Percentiles rank a stretch among this genome's conserved stretches.
These are phyloP conservation scores for Tephrocybe sp. DNA, from an alignment of 768 basidiomycete genomes.

Conservation along the genomic window DNA sequence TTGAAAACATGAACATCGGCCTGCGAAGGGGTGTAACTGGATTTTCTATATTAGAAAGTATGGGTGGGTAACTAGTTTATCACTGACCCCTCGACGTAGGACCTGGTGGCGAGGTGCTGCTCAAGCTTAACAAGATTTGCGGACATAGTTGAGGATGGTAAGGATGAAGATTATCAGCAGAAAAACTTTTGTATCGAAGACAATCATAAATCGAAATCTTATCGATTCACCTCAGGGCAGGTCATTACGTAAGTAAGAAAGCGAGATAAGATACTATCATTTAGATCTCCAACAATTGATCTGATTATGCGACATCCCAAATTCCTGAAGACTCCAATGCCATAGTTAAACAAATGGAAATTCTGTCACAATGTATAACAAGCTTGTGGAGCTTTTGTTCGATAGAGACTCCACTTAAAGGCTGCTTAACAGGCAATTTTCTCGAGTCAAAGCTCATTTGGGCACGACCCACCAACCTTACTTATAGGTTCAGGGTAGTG, in stretches of 20 bases:
- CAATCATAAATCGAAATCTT: conserved; percentile 11
- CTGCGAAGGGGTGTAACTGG: conserved; percentile 88
- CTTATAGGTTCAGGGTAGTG: too few relatives aligned
- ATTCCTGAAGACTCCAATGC: too few relatives aligned
- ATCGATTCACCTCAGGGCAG: conserved; percentile 24
- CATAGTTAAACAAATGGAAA: too few relatives aligned
- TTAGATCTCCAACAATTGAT: background rate
- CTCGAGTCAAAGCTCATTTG: too few relatives aligned
- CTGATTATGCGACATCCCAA: background rate
- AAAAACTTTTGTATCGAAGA: conserved; percentile 18
- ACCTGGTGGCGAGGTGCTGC: conserved; percentile 80
- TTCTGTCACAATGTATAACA: too few relatives aligned
- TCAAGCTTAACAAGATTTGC: conserved; percentile 74
- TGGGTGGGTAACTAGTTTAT: background rate
- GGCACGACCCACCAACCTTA: too few relatives aligned
- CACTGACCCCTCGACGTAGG: conserved; percentile 89
- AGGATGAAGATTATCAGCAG: conserved; percentile 24
- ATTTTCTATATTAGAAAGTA: conserved; percentile 14
- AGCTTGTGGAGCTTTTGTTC: too few relatives aligned
- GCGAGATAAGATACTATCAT: conserved; percentile 18
- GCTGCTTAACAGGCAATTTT: too few relatives aligned
- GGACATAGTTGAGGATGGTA: conserved; percentile 49
- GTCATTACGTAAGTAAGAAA: conserved; percentile 18
- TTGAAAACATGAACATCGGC: conserved; percentile 94
- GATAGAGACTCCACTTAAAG: too few relatives aligned